A percentile compares a stretch with the other conserved stretches of the same genome.
These are phyloP conservation scores for Papiliotrema fonsecae DNA, from an alignment of 1,284 basidiomycete species.

Conservation along the genomic window DNA sequence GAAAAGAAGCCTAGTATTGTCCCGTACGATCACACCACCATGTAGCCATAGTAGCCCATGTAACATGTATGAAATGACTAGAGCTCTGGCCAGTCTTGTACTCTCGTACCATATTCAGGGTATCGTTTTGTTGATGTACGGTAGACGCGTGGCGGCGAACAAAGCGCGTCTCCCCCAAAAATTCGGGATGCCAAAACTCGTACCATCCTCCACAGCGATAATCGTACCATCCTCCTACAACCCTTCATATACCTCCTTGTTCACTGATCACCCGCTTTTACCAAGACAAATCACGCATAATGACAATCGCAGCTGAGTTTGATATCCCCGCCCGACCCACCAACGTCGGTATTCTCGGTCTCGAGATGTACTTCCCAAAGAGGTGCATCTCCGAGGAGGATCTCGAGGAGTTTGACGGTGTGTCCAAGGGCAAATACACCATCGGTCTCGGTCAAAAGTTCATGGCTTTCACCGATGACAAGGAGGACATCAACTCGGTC, in stretches of 20 bases:
- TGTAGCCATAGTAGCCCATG: not conserved
- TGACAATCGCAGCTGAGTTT: constrained; percentile 30
- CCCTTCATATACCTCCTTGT: not conserved
- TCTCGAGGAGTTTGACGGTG: constrained; percentile 92
- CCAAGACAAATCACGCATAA: constrained; percentile 1
- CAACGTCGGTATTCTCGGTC: constrained; percentile 86
- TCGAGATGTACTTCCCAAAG: constrained; percentile 92
- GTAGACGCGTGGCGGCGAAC: no score
- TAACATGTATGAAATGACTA: not conserved
- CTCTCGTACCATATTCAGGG: no score
- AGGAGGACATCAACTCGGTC: constrained; percentile 98
- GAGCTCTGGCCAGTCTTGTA: no score
- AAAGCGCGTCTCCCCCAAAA: not conserved
- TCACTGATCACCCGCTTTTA: not conserved
- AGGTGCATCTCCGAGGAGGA: constrained; percentile 89
- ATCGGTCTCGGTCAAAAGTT: constrained; percentile 97
- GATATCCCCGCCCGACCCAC: constrained; percentile 61
- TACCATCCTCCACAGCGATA: not conserved
- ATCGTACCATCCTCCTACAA: not conserved
- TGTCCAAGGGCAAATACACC: constrained; percentile 96
- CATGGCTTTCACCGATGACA: constrained; percentile 97
- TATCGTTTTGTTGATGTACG: no score
- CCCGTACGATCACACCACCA: not conserved
- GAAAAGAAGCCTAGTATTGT: not conserved
- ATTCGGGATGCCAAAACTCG: not conserved